Evolutionary conservation across 192 early-diverging fungal species (phyloP).

Genomic region (Coemansia sp.): DNA sequence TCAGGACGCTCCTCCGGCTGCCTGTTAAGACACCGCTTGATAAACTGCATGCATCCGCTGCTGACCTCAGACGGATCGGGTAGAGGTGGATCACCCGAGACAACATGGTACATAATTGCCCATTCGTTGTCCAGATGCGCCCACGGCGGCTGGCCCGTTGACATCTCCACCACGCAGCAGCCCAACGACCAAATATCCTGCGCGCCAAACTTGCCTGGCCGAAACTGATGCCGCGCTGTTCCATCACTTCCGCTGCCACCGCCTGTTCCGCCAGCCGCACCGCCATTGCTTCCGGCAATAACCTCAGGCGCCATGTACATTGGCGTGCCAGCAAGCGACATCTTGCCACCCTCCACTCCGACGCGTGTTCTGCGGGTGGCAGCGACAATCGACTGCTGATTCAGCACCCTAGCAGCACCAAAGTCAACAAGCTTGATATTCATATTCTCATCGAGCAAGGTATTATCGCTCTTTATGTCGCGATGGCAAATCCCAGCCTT

Average conservation of each 20-base stretch:
- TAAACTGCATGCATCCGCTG: conserved; percentile 70
- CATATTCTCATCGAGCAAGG: conserved; percentile 76
- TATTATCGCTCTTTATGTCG: conserved; percentile 86
- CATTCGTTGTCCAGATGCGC: conserved; percentile 89
- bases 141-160: conserved; percentile 88
- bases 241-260: conserved; percentile 3
- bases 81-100: conserved; percentile 72
- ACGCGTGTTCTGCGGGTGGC: conserved; percentile 40
- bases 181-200: conserved; percentile 94
- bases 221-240: conserved; percentile 9
- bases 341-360: conserved; percentile 7
- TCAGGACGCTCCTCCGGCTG: conserved; percentile 68
- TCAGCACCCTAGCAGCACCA: conserved; percentile 86
- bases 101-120: conserved; percentile 93
- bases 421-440: conserved; percentile 87
- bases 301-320: conserved; percentile 74
- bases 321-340: conserved; percentile 62
- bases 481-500: conserved; percentile 84
- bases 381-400: conserved; percentile 59
- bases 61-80: conserved; percentile 71
- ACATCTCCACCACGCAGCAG: conserved; percentile 90
- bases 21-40: conserved; percentile 77
- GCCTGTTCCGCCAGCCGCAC: conserved; percentile 32
- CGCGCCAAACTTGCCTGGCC: conserved; percentile 51
- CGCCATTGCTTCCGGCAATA: conserved; percentile 75